Evolutionary conservation across 1,284 basidiomycete species (phyloP).

Genomic region (Sporisorium iseilematis-ciliati): DNA sequence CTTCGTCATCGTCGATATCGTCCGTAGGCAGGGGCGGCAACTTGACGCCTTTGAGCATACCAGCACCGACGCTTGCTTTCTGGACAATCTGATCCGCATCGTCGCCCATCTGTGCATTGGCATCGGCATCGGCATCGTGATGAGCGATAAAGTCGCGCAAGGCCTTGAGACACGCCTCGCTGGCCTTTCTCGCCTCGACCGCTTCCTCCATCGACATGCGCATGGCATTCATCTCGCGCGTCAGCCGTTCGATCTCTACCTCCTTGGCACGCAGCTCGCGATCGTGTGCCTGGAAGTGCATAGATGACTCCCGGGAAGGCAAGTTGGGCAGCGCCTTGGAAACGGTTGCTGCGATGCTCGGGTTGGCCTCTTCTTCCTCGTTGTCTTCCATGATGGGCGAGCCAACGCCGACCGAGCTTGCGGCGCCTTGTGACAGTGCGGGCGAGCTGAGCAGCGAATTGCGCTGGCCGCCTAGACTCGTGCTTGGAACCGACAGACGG

Average conservation of each 20-base stretch:
- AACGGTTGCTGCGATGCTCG: not conserved
- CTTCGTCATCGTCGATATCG: conserved; percentile 51
- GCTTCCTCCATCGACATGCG: conserved; percentile 59
- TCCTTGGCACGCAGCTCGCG: conserved; percentile 56
- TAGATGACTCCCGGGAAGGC: conserved; percentile 25
- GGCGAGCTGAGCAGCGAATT: conserved; percentile 29
- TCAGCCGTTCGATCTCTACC: conserved; percentile 56
- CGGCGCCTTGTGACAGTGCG: conserved; percentile 41
- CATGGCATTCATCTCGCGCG: conserved; percentile 50
- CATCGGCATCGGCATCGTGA: conserved; percentile 46
- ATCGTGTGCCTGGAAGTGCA: conserved; percentile 24
- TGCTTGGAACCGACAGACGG: conserved; percentile 30
- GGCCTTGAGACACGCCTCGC: conserved; percentile 60
- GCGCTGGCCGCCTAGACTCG: conserved; percentile 21
- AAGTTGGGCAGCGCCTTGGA: conserved; percentile 25
- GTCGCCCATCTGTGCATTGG: conserved; percentile 32
- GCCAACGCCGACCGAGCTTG: conserved; percentile 40
- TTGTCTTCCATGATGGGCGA: conserved; percentile 54
- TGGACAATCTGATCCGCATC: conserved; percentile 43
- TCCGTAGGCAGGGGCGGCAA: conserved; percentile 63
- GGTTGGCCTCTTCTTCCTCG: conserved; percentile 35
- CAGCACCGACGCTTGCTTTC: conserved; percentile 41
- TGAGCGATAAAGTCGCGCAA: conserved; percentile 58
- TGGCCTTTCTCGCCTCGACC: conserved; percentile 63
- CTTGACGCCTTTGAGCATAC: conserved; percentile 57